These are phyloP conservation scores for Nymphaea thermarum DNA, from an alignment of 164 flowering plant species.

Conservation along the genomic window DNA sequence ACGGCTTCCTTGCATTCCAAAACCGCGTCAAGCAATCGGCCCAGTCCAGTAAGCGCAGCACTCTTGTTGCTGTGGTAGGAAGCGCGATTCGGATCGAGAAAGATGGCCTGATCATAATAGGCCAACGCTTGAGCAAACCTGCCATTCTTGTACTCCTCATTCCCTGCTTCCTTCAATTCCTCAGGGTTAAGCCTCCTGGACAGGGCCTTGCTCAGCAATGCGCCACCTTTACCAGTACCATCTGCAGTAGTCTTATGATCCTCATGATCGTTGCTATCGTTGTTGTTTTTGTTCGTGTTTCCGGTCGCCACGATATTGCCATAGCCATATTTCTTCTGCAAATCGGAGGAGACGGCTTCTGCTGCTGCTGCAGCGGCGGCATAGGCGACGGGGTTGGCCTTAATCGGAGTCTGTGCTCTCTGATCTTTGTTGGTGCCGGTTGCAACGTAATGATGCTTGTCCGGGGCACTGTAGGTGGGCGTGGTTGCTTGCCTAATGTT, in stretches of 20 bases:
- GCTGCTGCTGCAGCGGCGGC: neutral
- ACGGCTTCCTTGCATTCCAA: slow-evolving; percentile 61
- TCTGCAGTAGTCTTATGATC: neutral
- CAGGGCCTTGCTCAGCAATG: slow-evolving; percentile 38
- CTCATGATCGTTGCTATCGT: neutral
- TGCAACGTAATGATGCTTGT: too few species aligned
- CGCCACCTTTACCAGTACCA: neutral
- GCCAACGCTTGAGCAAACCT: slow-evolving; percentile 56
- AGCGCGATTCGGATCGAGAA: slow-evolving; percentile 45
- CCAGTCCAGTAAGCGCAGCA: slow-evolving; percentile 62
- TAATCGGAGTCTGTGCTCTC: neutral
- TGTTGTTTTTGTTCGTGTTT: neutral
- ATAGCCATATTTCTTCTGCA: slow-evolving; percentile 4
- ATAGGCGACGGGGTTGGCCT: neutral
- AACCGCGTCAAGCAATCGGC: slow-evolving; percentile 58
- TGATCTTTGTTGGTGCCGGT: neutral
- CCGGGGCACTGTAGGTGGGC: neutral
- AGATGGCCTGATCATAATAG: slow-evolving; percentile 57
- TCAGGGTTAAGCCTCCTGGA: slow-evolving; percentile 39
- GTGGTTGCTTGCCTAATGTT: slow-evolving; percentile 35
- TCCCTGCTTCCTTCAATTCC: slow-evolving; percentile 55
- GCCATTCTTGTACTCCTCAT: slow-evolving; percentile 67
- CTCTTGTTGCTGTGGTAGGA: slow-evolving; percentile 54
- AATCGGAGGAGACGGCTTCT: neutral
- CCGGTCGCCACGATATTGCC: neutral